Conservation (phyloP, 768 basidiomycete species). For the Trametes punicea region DNA sequence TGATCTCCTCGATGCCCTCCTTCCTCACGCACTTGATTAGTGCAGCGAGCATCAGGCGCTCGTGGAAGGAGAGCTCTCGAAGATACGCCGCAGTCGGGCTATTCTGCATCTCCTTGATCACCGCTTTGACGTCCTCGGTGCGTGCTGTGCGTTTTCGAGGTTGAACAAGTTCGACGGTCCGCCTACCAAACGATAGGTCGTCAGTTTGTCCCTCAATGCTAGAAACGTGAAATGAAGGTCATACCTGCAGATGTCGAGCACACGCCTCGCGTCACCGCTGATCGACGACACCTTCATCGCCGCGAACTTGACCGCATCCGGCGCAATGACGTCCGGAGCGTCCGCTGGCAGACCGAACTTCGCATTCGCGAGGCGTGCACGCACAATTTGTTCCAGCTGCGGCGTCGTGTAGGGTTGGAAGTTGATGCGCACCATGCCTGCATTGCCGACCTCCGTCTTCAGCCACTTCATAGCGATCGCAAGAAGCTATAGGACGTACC, state of each 20-base stretch:
- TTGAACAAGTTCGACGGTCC: slow-evolving; percentile 79
- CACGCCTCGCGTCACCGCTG: slow-evolving; percentile 91
- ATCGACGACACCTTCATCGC: slow-evolving; percentile 76
- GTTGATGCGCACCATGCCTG: slow-evolving; percentile 88
- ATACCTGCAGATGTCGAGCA: slow-evolving; percentile 89
- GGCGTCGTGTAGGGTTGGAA: slow-evolving; percentile 83
- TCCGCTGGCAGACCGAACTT: slow-evolving; percentile 47
- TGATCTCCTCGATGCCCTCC: slow-evolving; percentile 84
- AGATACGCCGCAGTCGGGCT: slow-evolving; percentile 86
- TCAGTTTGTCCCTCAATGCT: background rate
- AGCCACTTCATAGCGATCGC: background rate
- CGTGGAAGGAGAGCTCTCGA: slow-evolving; percentile 80
- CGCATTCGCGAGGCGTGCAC: slow-evolving; percentile 68
- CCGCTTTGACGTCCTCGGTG: slow-evolving; percentile 70
- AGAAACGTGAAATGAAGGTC: slow-evolving; percentile 20
- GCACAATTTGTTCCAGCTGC: slow-evolving; percentile 83
- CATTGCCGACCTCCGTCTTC: background rate
- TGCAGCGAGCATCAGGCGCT: slow-evolving; percentile 83
- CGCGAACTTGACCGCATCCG: slow-evolving; percentile 81
- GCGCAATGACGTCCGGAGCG: slow-evolving; percentile 50
- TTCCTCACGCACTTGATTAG: slow-evolving; percentile 77
- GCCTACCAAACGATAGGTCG: slow-evolving; percentile 38
- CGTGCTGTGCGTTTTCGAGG: slow-evolving; percentile 49
- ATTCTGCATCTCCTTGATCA: slow-evolving; percentile 84
- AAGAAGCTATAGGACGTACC: slow-evolving; percentile 45